phyloP scores from a whole-genome alignment of 2,329 filamentous ascomycete species.

The Stemphylium lycopersici region DNA sequence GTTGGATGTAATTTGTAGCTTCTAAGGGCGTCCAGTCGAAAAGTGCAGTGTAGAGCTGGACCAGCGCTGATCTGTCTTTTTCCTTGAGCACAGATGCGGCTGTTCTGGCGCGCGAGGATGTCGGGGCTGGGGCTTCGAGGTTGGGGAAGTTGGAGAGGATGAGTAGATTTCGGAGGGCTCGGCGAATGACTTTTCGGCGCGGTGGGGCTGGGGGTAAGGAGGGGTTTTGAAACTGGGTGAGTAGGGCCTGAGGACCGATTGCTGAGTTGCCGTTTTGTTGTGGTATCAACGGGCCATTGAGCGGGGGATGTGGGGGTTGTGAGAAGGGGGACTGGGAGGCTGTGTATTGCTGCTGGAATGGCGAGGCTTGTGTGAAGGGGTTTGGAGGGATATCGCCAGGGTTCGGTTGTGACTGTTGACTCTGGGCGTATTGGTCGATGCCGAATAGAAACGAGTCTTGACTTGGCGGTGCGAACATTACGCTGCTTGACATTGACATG shows the following conservation, averaged over 20 bases:
- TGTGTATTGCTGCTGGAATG: slow-evolving; percentile 25
- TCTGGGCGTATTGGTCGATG: slow-evolving; percentile 45
- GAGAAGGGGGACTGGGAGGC: slow-evolving; percentile 30
- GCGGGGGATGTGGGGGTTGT: slow-evolving; percentile 31
- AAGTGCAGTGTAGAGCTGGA: slow-evolving; percentile 60
- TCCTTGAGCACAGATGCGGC: slow-evolving; percentile 48
- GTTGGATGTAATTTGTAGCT: slow-evolving; percentile 36
- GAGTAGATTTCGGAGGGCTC: slow-evolving; percentile 63
- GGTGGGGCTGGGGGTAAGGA: slow-evolving; percentile 29
- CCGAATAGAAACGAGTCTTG: slow-evolving; percentile 46
- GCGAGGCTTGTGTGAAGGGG: slow-evolving; percentile 32
- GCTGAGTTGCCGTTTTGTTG: slow-evolving; percentile 15
- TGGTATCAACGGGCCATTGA: slow-evolving; percentile 35
- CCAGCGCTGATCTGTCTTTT: slow-evolving; percentile 55
- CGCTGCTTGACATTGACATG: slow-evolving; percentile 34
- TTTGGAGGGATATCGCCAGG: slow-evolving; percentile 30
- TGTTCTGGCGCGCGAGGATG: slow-evolving; percentile 56
- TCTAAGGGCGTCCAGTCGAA: slow-evolving; percentile 42
- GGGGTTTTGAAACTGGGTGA: slow-evolving; percentile 31
- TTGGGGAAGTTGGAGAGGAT: slow-evolving; percentile 57
- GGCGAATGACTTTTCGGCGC: slow-evolving; percentile 50
- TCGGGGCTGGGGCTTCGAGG: slow-evolving; percentile 49
- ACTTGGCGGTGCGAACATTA: slow-evolving; percentile 44
- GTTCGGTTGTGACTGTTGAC: slow-evolving; percentile 22
- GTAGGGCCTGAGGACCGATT: slow-evolving; percentile 28